Percentiles rank a stretch among this genome's conserved stretches.
These are phyloP conservation scores for Isatis lusitanica DNA, from an alignment of 441 rosid genomes.

Conservation along the genomic window DNA sequence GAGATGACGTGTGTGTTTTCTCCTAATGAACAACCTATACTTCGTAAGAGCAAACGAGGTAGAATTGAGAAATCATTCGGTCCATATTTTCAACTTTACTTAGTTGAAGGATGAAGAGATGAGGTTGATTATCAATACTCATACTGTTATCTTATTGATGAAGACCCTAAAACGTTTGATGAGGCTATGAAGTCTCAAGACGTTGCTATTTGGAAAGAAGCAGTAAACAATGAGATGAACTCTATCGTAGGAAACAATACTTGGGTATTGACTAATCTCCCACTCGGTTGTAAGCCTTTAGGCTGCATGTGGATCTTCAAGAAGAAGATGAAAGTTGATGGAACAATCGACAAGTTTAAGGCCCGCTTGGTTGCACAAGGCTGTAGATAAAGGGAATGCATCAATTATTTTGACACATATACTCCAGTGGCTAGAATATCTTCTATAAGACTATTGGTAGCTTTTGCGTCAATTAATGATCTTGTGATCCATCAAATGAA, in stretches of 20 bases:
- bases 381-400: background rate
- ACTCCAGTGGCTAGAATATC: background rate
- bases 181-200: background rate
- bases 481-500: too few relatives aligned
- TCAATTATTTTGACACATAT: background rate
- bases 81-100: too few relatives aligned
- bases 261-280: background rate
- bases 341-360: background rate
- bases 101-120: too few relatives aligned
- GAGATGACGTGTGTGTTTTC: background rate
- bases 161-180: background rate
- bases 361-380: background rate
- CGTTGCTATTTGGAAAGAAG: slow-evolving; percentile 1
- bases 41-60: background rate
- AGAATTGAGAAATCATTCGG: background rate
- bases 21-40: background rate
- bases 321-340: background rate
- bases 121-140: too few relatives aligned
- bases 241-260: too few relatives aligned
- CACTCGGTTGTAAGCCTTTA: background rate
- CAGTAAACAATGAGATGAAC: too few relatives aligned
- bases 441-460: too few relatives aligned
- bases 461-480: too few relatives aligned
- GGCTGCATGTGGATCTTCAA: background rate
- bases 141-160: background rate